Evolutionary conservation across 2,329 filamentous ascomycete genomes (phyloP), one percentile per base, ranked within the genome.

Genomic region (Lasiodiplodia sp.): DNA sequence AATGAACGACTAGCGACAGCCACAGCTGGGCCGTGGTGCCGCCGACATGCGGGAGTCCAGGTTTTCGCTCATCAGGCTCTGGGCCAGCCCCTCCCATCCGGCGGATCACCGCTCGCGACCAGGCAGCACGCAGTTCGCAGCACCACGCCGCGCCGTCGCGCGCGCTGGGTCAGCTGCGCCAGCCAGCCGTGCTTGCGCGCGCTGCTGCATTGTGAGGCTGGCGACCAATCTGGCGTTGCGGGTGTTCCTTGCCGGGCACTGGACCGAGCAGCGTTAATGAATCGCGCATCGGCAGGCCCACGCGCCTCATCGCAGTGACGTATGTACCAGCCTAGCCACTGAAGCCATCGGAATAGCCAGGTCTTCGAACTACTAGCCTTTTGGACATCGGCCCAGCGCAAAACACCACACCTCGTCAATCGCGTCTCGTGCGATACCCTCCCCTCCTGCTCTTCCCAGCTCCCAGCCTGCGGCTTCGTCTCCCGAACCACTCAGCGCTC

Each of bases 331-430:
- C 31, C 52, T 64, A 64, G 60, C 60, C 60, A 64, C 60, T 31
- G 60, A 64, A 38, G 51, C 52, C 47, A 52, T 64, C 44, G 47
- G 31, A 34, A 49, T 47, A 47, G 60, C 60, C 47, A 64, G 60
- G 31, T 64, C 60, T 64, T 47, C 44, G 44, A 31, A 14, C 47
- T 64, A 34, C 44, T 64, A 64, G 47, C 31, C 31, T 34, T 34
- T 49, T 64, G 60, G 60, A n/a, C n/a, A 64, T 23, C 47, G 44
- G 60, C 47, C 47, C 52, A 64, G 60, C 60, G 60, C 60, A 52
- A 47, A 64, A 64, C 60, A 64, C 60, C 60, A 64, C 47, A 47
- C 60, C 60, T 64, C 60, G n/a, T 64, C 60, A 64, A 64, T 64
- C 60, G 60, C 60, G 52, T 40, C 60, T 38, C n/a, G n/a, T 21